Evolutionary conservation across 805 yeast genomes (phyloP), one percentile per base, ranked within the genome.

Genomic region (Candida argentea): DNA sequence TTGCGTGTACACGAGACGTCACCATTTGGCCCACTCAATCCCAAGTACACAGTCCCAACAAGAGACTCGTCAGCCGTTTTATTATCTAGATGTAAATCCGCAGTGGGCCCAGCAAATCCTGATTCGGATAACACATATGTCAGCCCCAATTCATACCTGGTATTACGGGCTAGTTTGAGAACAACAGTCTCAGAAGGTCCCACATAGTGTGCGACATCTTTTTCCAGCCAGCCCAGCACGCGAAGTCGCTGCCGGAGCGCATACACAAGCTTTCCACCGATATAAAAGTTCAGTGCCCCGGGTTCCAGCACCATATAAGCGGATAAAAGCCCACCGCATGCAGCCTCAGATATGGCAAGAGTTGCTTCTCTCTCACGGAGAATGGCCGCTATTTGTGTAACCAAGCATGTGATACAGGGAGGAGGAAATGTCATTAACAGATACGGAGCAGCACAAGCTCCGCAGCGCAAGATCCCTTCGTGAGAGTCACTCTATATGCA

Each of bases 291-390:
- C 6, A 91, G 78, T 1, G 94, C 94, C 4, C 95, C 94, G 0
- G 93, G 87, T 3, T 81, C 73, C 1, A 89, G 70, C 5, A 85
- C 85, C 13, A 84, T 49, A 43, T 81, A 83, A 1, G 94, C 82
- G 3, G 91, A 76, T 5, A 84, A 56, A 10, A 84, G 62, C 0
- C 95, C 95, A 6, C 95, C 95, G 50, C 94, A 84, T 0, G 94
- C 93, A 3, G 87, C 86, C 43, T 84, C 95, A 5, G 87, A 75
- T 1, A 81, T 78, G 0, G 93, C 82, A 14, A 84, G 55, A 1
- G 94, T 80, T 46, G 77, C 76, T 9, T 64, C 52, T 16, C 74
- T 59, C 12, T 50, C 46, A 12, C 69, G 52, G 14, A 84, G 61
- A 4, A 75, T 57, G 20, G 48, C 52, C 0, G 91, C 76, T 24